Evolutionary conservation across 2,329 filamentous ascomycete genomes (phyloP), one percentile per base, ranked within the genome.

Genomic region (Aschersonia sp.): DNA sequence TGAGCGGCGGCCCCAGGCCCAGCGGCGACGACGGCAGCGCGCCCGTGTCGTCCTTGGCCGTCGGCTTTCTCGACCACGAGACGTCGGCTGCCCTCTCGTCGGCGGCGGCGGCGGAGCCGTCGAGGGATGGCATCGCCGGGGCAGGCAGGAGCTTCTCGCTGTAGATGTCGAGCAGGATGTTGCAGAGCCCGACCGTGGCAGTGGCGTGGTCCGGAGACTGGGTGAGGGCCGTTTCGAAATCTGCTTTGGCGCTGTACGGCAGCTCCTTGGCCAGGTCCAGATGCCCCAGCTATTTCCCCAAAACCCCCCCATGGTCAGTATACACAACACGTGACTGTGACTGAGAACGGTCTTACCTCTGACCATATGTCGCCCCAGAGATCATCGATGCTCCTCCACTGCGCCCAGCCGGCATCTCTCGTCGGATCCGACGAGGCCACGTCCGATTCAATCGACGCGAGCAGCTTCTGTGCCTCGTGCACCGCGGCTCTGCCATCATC

Each of bases 91-190:
- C 29, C 40, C 45, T 43, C 6, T 45, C 44, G 12, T 22, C 31
- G n/a, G 41, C 14, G 9, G 50, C 45, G 30, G 45, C 14, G 8
- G 50, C 45, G 30, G 45, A 30, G 1, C 44, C 45, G 6, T 49
- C 47, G 41, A 77, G 62, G 1, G 64, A 59, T 2, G 74, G 70
- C 4, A 77, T 66, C 52, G 79, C 63, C 46, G 76, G 66, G 49
- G 70, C 69, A 4, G 79, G 80, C 41, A 83, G 72, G 22, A 86
- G 66, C 44, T 77, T 73, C 62, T 86, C 74, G 54, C 71, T 79
- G 65, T 90, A 94, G 22, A 94, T 80, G 58, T 95, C 88, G 45
- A 97, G 74, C 6, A 98, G 73, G 39, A 97, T 81, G 55, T 85
- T 84, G 14, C 87, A 87, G 29, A 98, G 68, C 1, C 84, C 86